Evolutionary conservation across 2,329 filamentous ascomycete species (phyloP), one percentile per base, ranked within the genome.

Genomic region (Daldinia eschscholtzii): DNA sequence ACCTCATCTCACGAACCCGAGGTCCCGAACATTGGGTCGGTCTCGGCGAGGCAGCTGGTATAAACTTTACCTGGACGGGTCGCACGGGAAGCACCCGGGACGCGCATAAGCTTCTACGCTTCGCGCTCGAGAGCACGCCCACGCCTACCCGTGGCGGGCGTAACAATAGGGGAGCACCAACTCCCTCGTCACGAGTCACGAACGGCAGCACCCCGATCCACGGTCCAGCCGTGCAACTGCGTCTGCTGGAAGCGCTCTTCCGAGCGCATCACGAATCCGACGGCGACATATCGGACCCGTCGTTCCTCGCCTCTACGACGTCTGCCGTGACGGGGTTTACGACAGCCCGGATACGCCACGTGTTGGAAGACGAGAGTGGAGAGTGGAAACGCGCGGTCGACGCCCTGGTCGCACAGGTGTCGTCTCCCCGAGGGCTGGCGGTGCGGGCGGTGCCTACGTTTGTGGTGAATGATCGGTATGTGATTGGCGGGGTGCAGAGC

Each of bases 361-460:
- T 75, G 35, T 74, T 84, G 12, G 53, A 42, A 20, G 52, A 55
- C 9, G 37, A 26, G 35, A 73, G 70, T 66, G 67, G 65, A 12
- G 37, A 82, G 83, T 77, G 81, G 80, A 78, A 76, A 80, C 61
- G 35, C 23, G 68, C 73, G n/a, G 64, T 78, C 50, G 74, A 77
- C 59, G 61, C 20, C 13, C 72, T 78, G 15, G 70, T 65, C 52
- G 69, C 71, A 15, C 72, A 76, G 30, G 75, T 75, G 26, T 15
- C 67, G 72, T 41, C 57, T 44, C 50, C 71, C 71, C 23, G 76
- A 12, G 69, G 61, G 6, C 55, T 65, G 7, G 23, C 65, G 6
- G 80, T 94, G 60, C 84, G 83, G 64, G 92, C 92, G 0, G 92
- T 94, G 72, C 92, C 92, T 15, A 89, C 91, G 73, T 93, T 93